Conservation (phyloP, 345 rosid species). For the Moringa oleifera region DNA sequence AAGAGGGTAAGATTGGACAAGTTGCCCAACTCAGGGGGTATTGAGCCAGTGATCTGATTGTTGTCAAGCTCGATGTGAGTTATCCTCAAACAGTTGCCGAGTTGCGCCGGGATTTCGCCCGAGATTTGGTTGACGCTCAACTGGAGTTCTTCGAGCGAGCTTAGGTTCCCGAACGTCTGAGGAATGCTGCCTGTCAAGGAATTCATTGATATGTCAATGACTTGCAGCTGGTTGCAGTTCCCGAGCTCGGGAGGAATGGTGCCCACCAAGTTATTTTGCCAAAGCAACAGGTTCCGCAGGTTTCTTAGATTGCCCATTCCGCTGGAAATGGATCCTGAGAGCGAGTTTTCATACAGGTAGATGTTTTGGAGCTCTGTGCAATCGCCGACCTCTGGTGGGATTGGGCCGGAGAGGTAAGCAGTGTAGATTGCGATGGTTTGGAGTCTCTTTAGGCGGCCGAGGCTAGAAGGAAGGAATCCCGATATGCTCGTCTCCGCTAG, state of each 20-base stretch:
- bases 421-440: constrained; percentile 76
- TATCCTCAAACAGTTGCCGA: constrained; percentile 51
- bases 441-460: constrained; percentile 61
- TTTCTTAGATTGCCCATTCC: constrained; percentile 49
- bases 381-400: constrained; percentile 69
- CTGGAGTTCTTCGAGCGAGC: constrained; percentile 57
- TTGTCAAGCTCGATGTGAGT: constrained; percentile 80
- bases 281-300: constrained; percentile 52
- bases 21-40: constrained; percentile 60
- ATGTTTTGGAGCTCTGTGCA: constrained; percentile 69
- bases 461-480: constrained; percentile 67
- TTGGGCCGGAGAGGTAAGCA: constrained; percentile 59
- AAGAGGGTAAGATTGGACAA: constrained; percentile 57
- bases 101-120: constrained; percentile 54
- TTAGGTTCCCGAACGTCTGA: constrained; percentile 47
- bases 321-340: constrained; percentile 64
- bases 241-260: constrained; percentile 67
- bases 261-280: constrained; percentile 77
- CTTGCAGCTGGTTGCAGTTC: constrained; percentile 46
- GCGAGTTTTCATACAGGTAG: constrained; percentile 71
- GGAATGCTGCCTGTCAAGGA: constrained; percentile 76
- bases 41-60: constrained; percentile 66
- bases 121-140: constrained; percentile 73
- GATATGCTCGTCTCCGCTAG: constrained; percentile 85
- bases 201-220: constrained; percentile 70